Evolutionary conservation across 2,329 filamentous ascomycete genomes (phyloP).

Genomic region (Ophiocordyceps unilateralis): DNA sequence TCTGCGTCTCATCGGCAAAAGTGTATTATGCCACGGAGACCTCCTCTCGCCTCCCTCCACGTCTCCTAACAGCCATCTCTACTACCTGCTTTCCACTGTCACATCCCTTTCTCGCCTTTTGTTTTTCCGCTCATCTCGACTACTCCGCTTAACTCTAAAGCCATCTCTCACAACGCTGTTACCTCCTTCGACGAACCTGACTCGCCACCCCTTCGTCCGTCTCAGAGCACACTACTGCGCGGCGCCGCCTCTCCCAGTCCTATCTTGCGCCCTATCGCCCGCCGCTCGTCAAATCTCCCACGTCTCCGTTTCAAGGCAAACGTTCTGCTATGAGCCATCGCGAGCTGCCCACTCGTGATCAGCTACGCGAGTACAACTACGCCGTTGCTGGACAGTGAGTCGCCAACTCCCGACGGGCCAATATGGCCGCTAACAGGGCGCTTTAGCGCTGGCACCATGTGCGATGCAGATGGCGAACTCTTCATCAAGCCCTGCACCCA

Average conservation of each 20-base stretch:
- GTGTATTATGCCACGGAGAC: background rate
- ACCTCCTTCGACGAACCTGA: too few species aligned
- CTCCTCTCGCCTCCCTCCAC: background rate
- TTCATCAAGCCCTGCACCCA: conserved; percentile 89
- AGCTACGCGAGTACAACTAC: conserved; percentile 52
- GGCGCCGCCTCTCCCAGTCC: background rate
- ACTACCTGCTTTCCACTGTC: too few species aligned
- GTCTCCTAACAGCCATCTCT: background rate
- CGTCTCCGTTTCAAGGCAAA: background rate
- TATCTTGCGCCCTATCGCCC: background rate
- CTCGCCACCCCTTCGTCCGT: too few species aligned
- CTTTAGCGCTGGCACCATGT: conserved; percentile 72
- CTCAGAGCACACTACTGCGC: too few species aligned
- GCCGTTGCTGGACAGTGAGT: conserved; percentile 77
- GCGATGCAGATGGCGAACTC: conserved; percentile 63
- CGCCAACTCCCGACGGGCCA: background rate
- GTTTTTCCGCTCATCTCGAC: background rate
- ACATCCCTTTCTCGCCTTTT: too few species aligned
- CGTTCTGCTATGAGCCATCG: conserved; percentile 10
- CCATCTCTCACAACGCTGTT: too few species aligned
- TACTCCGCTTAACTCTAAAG: too few species aligned
- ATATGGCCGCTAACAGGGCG: background rate
- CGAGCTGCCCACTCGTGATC: conserved; percentile 36
- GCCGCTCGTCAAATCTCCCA: background rate
- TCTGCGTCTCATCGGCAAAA: background rate